Base-by-base conservation (phyloP, 495 filamentous ascomycete genomes). In the Pyrenula aspistea region DNA sequence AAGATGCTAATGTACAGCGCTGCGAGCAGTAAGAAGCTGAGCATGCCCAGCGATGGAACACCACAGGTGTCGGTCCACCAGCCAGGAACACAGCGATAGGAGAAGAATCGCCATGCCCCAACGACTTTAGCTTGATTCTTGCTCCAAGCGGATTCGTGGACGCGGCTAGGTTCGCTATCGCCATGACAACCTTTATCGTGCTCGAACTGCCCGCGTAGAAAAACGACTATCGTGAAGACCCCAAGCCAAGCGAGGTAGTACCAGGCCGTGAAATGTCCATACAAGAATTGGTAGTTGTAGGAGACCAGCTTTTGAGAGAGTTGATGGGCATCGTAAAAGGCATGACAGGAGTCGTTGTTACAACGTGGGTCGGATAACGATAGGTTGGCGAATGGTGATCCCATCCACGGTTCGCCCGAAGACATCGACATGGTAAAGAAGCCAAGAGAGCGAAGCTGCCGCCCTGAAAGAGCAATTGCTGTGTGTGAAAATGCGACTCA, bases 311-410 rank as follows among this genome's bases (percentile, higher is more conserved):
- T 60, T 55, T 74, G 68, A 12, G 65, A 70, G 8, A 57, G 62
- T 22, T 64, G 53, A 22, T 69, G 60, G 10, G 61, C 69, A 2
- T 59, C 61, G 3, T 69, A 57, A 62, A 67, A 73, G 12, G 67
- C 69, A 19, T 55, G 42, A 53, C 71, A 73, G 25, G 59, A 56
- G 21, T 71, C 68, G 53, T 62, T 69, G 42, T 58, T 55, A 51
- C 71, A 72, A 10, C 24, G 47, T 8, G 70, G 71, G 50, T 73
- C 70, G 4, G 59, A 53, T n/a, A 72, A 56, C 3, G 70, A 63
- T 22, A 72, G 68, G 12, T 60, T 56, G 10, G 64, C 60, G 23
- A 65, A 11, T 20, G 53, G 22, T 42, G 31, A 42, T 42, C 31
- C 31, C 4, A 42, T 15, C 31, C 31, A 42, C 12, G 59, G 24